A percentile compares a stretch with the other conserved stretches of the same genome.
These are phyloP conservation scores for Dioscorea alata DNA, from an alignment of 106 monocot genomes.

Conservation along the genomic window DNA sequence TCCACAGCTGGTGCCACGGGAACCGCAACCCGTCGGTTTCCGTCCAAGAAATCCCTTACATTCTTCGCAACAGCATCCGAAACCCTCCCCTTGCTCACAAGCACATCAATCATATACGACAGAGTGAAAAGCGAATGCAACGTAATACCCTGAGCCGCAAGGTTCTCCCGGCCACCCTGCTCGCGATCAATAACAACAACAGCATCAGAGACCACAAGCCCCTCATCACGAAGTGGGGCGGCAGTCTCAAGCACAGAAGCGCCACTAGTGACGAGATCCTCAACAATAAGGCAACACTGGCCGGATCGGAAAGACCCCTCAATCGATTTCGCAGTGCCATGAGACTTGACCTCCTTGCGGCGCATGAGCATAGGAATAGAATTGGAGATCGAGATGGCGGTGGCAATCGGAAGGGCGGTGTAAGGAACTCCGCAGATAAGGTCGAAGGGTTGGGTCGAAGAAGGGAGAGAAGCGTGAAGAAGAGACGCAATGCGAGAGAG, in stretches of 20 bases:
- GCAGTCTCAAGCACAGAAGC: conserved; percentile 92
- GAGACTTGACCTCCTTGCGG: conserved; percentile 84
- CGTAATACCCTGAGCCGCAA: conserved; percentile 53
- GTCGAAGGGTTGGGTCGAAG: conserved; percentile 31
- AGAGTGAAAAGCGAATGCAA: conserved; percentile 63
- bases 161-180: conserved; percentile 90
- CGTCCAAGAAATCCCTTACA: conserved; percentile 64
- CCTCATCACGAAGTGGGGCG: conserved; percentile 58
- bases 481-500: conserved; percentile 39
- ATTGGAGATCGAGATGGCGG: conserved; percentile 59
- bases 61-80: conserved; percentile 45
- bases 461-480: conserved; percentile 30
- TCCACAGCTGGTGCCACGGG: conserved; percentile 14
- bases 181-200: conserved; percentile 85
- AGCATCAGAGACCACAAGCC: conserved; percentile 58
- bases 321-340: conserved; percentile 70
- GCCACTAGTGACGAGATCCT: conserved; percentile 95
- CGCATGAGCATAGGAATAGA: conserved; percentile 91
- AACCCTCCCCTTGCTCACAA: conserved; percentile 53
- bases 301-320: conserved; percentile 64
- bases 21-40: conserved; percentile 53
- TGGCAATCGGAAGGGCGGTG: conserved; percentile 93
- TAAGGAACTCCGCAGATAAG: conserved; percentile 96
- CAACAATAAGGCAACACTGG: conserved; percentile 66
- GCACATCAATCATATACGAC: conserved; percentile 54